Percentiles rank a stretch among this genome's conserved stretches.
These are phyloP conservation scores for Ophiostoma ips DNA, from an alignment of 2,329 filamentous ascomycete genomes.

Conservation along the genomic window DNA sequence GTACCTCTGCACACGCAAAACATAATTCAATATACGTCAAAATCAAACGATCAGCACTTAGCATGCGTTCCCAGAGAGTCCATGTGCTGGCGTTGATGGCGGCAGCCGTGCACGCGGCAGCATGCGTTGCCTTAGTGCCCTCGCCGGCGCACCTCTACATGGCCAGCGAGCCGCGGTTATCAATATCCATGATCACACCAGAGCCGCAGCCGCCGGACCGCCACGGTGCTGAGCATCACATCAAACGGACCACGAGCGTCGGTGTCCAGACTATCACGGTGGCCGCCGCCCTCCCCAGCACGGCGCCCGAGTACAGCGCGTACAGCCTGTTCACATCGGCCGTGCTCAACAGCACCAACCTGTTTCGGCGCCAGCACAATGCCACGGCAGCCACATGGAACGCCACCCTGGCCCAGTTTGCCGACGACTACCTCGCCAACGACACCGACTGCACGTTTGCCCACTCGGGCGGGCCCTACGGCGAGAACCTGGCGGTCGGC, in stretches of 20 bases:
- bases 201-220: not conserved
- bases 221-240: no score
- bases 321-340: conserved; percentile 31
- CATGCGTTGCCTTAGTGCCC: not conserved
- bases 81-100: no score
- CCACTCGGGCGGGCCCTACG: conserved; percentile 49
- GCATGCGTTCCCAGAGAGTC: not conserved
- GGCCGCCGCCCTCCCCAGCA: conserved; percentile 21
- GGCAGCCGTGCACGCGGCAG: not conserved
- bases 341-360: conserved; percentile 53
- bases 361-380: conserved; percentile 49
- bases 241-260: not conserved
- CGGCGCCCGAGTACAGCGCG: conserved; percentile 24
- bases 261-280: conserved; percentile 21
- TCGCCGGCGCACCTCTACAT: not conserved
- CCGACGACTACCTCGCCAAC: conserved; percentile 32
- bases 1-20: no score
- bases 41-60: not conserved
- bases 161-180: no score
- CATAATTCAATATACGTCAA: no score
- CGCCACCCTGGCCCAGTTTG: conserved; percentile 41
- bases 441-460: conserved; percentile 30
- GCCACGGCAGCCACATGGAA: conserved; percentile 51
- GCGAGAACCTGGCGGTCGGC: conserved; percentile 62
- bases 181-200: not conserved